Evolutionary conservation across 2,329 filamentous ascomycete genomes (phyloP).

Genomic region (Anthostomella pinea): DNA sequence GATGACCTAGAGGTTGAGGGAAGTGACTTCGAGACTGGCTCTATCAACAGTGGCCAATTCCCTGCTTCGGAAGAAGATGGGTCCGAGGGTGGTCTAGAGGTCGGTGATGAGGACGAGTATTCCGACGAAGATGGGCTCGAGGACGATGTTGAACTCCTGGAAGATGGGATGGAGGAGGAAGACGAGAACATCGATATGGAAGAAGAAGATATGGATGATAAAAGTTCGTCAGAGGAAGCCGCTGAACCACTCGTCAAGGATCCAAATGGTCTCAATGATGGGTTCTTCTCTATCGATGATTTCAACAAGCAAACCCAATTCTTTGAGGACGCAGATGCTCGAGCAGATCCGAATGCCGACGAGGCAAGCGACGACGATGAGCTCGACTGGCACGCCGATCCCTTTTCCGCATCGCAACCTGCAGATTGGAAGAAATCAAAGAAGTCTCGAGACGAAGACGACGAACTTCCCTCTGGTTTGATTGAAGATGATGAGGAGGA

Average conservation of each 20-base stretch:
- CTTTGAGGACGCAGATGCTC: constrained; percentile 80
- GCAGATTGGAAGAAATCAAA: constrained; percentile 29
- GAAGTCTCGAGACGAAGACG: constrained; percentile 36
- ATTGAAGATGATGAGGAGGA: constrained; percentile 62
- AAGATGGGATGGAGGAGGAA: constrained; percentile 28
- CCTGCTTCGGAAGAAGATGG: constrained; percentile 28
- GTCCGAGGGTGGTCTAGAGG: constrained; percentile 33
- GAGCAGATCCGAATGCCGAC: constrained; percentile 72
- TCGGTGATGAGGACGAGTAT: constrained; percentile 32
- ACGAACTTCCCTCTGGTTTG: constrained; percentile 36
- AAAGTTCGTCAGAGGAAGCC: constrained; percentile 47
- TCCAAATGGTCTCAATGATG: constrained; percentile 85
- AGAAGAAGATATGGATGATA: constrained; percentile 45
- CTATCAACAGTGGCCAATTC: too few species aligned
- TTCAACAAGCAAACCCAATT: constrained; percentile 94
- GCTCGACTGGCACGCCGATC: constrained; percentile 83
- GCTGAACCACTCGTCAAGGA: constrained; percentile 64
- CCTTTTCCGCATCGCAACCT: constrained; percentile 45
- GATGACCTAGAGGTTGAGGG: constrained; percentile 37
- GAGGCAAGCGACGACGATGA: constrained; percentile 79
- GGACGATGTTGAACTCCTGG: constrained; percentile 29
- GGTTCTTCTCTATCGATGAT: constrained; percentile 95
- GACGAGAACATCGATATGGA: constrained; percentile 37
- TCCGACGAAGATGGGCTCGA: constrained; percentile 28
- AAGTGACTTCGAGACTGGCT: constrained; percentile 34